Conservation (phyloP, 208 protist genomes). For the Angomonas ambiguus region DNA sequence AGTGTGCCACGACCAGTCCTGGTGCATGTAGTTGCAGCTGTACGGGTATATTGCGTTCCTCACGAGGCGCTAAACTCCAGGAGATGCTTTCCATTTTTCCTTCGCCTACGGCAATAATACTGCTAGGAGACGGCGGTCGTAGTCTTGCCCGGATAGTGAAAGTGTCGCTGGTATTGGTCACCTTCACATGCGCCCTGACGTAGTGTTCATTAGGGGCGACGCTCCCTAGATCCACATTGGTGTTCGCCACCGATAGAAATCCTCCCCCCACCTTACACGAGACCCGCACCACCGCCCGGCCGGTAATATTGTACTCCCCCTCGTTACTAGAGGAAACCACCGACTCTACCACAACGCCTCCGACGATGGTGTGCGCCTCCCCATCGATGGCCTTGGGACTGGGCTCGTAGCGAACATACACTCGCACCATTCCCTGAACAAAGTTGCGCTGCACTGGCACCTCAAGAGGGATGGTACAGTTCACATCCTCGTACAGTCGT, state of each 20-base stretch:
- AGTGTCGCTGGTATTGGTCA: constrained; percentile 65
- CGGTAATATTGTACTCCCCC: constrained; percentile 39
- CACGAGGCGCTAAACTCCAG: constrained; percentile 30
- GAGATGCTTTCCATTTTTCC: constrained; percentile 22
- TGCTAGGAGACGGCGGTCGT: constrained; percentile 21
- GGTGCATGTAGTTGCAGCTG: constrained; percentile 37
- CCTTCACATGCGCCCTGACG: constrained; percentile 27
- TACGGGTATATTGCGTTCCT: constrained; percentile 39
- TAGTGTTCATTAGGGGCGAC: constrained; percentile 31
- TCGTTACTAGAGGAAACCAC: constrained; percentile 31
- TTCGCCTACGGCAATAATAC: constrained; percentile 20
- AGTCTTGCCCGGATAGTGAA: constrained; percentile 45
- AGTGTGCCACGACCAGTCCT: constrained; percentile 49
- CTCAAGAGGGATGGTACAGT: constrained; percentile 56
- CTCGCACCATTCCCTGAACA: constrained; percentile 51
- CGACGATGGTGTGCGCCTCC: constrained; percentile 37
- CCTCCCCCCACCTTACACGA: constrained; percentile 53
- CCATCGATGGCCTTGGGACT: constrained; percentile 42
- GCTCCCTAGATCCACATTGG: constrained; percentile 40
- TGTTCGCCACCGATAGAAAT: constrained; percentile 29
- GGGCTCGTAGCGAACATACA: constrained; percentile 67
- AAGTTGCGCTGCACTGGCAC: constrained; percentile 56
- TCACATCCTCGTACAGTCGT: constrained; percentile 62
- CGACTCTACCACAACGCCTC: constrained; percentile 72
- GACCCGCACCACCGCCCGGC: constrained; percentile 36